phyloP scores from a whole-genome alignment of 768 basidiomycete genomes.

The Polyporus arcularius region DNA sequence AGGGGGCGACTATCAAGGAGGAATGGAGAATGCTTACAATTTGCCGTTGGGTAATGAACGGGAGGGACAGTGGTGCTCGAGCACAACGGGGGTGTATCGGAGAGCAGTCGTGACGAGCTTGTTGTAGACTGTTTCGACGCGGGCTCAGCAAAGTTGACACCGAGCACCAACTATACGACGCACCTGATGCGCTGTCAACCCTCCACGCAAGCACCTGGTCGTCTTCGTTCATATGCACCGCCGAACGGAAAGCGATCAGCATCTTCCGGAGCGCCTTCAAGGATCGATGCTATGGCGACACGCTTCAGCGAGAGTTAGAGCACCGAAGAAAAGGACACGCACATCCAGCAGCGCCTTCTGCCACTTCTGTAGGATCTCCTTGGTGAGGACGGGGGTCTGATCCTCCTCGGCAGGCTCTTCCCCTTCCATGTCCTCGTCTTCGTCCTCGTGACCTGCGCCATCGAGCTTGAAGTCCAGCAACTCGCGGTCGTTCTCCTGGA shows the following conservation, averaged over 20 bases:
- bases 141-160: constrained; percentile 5
- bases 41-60: constrained; percentile 81
- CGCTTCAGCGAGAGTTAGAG: background rate
- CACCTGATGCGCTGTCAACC: constrained; percentile 81
- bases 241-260: constrained; percentile 88
- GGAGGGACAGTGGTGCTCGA: constrained; percentile 86
- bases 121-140: constrained; percentile 71
- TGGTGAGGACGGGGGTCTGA: constrained; percentile 60
- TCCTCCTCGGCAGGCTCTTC: constrained; percentile 50
- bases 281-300: constrained; percentile 70
- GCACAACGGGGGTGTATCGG: constrained; percentile 86
- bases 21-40: constrained; percentile 57
- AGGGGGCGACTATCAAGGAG: background rate
- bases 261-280: constrained; percentile 81
- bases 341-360: constrained; percentile 89
- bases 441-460: constrained; percentile 40
- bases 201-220: constrained; percentile 78
- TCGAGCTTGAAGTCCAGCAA: constrained; percentile 77
- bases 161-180: constrained; percentile 18
- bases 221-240: constrained; percentile 88
- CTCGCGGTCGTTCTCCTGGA: constrained; percentile 93
- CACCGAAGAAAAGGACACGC: constrained; percentile 16
- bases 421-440: constrained; percentile 42
- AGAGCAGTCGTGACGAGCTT: constrained; percentile 87
- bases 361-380: constrained; percentile 75